These are phyloP conservation scores for Neospermospora avenae DNA, from an alignment of 2,329 filamentous ascomycete species.

Conservation along the genomic window DNA sequence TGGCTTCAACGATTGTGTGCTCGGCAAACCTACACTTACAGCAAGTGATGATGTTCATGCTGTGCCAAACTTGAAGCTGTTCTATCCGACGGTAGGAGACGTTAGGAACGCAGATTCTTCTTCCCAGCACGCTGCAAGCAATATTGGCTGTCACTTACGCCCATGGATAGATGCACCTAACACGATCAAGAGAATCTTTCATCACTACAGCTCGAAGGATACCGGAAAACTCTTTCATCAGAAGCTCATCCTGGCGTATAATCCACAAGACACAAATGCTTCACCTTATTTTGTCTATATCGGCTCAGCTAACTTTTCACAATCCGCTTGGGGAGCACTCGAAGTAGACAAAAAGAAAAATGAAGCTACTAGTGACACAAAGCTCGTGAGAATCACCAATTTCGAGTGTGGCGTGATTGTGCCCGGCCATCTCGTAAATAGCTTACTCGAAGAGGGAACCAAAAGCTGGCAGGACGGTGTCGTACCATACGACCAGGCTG, in stretches of 20 bases:
- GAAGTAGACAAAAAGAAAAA: slow-evolving; percentile 13
- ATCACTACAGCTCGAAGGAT: slow-evolving; percentile 17
- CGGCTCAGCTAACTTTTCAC: slow-evolving; percentile 15
- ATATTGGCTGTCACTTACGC: slow-evolving; percentile 16
- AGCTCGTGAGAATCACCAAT: slow-evolving; percentile 11
- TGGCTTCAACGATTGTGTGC: slow-evolving; percentile 13
- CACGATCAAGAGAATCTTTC: slow-evolving; percentile 12
- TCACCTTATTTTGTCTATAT: slow-evolving; percentile 13
- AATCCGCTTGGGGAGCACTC: slow-evolving; percentile 14
- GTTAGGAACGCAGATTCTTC: slow-evolving; percentile 6
- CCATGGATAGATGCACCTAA: slow-evolving; percentile 14
- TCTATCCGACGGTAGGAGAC: slow-evolving; percentile 17
- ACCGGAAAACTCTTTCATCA: slow-evolving; percentile 13
- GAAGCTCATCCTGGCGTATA: slow-evolving; percentile 17
- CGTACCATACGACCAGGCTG: slow-evolving; percentile 14
- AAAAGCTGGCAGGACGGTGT: slow-evolving; percentile 10
- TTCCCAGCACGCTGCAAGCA: slow-evolving; percentile 12
- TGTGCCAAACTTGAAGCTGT: slow-evolving; percentile 15
- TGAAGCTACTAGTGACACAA: slow-evolving; percentile 12
- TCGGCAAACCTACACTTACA: slow-evolving; percentile 6
- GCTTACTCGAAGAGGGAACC: slow-evolving; percentile 10
- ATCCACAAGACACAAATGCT: slow-evolving; percentile 1
- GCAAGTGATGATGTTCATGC: background rate
- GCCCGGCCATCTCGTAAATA: slow-evolving; percentile 9
- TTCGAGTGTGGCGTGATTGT: slow-evolving; percentile 16